Conservation (phyloP, 305 asterid species). For the Solanum hybrid region DNA sequence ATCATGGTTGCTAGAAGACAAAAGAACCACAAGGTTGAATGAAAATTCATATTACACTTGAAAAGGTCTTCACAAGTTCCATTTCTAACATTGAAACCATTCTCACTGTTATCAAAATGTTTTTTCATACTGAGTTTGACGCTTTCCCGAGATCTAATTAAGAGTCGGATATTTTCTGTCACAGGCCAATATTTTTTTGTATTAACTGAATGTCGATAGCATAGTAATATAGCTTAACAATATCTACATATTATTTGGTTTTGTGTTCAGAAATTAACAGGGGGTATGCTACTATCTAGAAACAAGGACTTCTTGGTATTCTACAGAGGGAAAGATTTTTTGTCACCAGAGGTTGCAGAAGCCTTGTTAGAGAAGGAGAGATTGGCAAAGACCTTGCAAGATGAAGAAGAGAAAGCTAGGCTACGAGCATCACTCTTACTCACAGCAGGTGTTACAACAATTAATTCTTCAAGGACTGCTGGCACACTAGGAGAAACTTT, state of each 20-base stretch:
- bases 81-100: not conserved
- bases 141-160: not conserved
- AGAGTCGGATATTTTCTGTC: not conserved
- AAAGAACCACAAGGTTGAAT: not conserved
- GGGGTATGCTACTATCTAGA: constrained; percentile 73
- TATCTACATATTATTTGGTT: not conserved
- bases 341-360: constrained; percentile 80
- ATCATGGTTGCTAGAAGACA: not conserved
- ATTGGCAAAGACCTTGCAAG: constrained; percentile 67
- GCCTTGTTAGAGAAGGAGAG: constrained; percentile 84
- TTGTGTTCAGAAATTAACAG: constrained; percentile 75
- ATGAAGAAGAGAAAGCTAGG: constrained; percentile 90
- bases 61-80: not conserved
- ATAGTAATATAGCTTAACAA: not conserved
- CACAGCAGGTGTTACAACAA: constrained; percentile 21
- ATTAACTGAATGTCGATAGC: not conserved
- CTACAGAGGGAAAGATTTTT: constrained; percentile 84
- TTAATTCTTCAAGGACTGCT: constrained; percentile 39
- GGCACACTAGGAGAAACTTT: constrained; percentile 88
- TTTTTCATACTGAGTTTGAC: not conserved
- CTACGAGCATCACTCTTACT: constrained; percentile 45
- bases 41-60: not conserved
- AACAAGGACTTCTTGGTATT: constrained; percentile 91
- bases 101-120: not conserved
- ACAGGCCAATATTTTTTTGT: not conserved